Evolutionary conservation across 2,329 filamentous ascomycete species (phyloP), one percentile per base, ranked within the genome.

Genomic region (Trichoderma sp.): DNA sequence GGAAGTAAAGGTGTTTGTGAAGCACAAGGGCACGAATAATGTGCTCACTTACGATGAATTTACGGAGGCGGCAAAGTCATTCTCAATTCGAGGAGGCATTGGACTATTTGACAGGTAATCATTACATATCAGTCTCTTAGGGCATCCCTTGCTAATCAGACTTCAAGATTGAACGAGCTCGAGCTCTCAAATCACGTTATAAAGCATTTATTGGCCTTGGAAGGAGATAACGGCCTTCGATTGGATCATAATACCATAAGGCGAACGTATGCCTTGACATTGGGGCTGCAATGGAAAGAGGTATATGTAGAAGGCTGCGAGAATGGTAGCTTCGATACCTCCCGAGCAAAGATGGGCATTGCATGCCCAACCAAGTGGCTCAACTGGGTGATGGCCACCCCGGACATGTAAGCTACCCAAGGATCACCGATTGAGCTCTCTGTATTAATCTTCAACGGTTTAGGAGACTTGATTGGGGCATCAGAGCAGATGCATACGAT

Each of bases 381-480:
- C 30, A 77, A 79, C 69, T 81, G 81, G 79, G 78, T 75, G 4
- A 64, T 81, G 30, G 76, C 76, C 30, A 78, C 80, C 6, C 81
- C 81, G 15, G 81, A 82, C 39, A 81, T 79, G 81, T 81, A 72
- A 71, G 76, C 74, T 17, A n/a, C 28, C 15, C 43, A 39, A n/a
- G 58, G 4, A 26, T 20, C 23, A 9, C 26, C 17, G 9, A 28
- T 32, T 23, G 9, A 20, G 50, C 23, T 2, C 9, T 11, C 2
- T n/a, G 17, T 28, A n/a, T 23, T 69, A n/a, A 69, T 23, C 17
- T 12, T 28, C 17, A 4, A 32, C 23, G 17, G 20, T 36, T 23
- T 55, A 81, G 80, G 75, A 61, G 74, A 26, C 77, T 78, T 70
- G 81, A 82, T 72, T 82, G 81, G 81, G 79, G 74, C 62, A 71